Conservation (phyloP, 1,284 basidiomycete species). For the Pisolithus thermaeus region DNA sequence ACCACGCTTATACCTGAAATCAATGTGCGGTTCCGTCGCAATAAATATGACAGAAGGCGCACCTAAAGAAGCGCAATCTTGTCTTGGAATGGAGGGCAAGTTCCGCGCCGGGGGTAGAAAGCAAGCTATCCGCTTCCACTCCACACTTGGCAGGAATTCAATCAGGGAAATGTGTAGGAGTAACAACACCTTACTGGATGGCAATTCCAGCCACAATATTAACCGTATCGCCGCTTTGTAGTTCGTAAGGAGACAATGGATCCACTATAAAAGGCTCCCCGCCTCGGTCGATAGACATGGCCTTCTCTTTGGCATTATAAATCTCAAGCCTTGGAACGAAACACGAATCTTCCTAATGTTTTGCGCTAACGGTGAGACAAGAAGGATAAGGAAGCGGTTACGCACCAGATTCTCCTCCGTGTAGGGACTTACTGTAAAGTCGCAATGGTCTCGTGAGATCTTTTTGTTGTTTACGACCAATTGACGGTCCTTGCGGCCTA, state of each 20-base stretch:
- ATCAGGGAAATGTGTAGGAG: slow-evolving; percentile 4
- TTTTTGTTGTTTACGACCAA: slow-evolving; percentile 53
- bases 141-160: slow-evolving; percentile 31
- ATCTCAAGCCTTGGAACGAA: slow-evolving; percentile 39
- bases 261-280: slow-evolving; percentile 26
- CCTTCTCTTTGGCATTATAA: slow-evolving; percentile 41
- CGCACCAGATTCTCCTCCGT: slow-evolving; percentile 49
- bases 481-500: slow-evolving; percentile 51
- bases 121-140: slow-evolving; percentile 50
- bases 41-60: slow-evolving; percentile 7
- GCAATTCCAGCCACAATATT: slow-evolving; percentile 39
- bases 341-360: slow-evolving; percentile 33
- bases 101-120: slow-evolving; percentile 35
- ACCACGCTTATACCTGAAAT: slow-evolving; percentile 49
- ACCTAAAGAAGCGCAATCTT: slow-evolving; percentile 56
- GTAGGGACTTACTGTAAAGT: slow-evolving; percentile 47
- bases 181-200: slow-evolving; percentile 35
- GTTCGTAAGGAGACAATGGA: slow-evolving; percentile 24
- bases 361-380: neutral
- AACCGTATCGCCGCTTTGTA: slow-evolving; percentile 49
- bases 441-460: slow-evolving; percentile 54
- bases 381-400: neutral
- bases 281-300: slow-evolving; percentile 33
- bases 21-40: neutral
- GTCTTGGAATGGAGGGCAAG: slow-evolving; percentile 26